phyloP scores from a whole-genome alignment of 352 stramenopile species.

The Phytophthora nicotianae region DNA sequence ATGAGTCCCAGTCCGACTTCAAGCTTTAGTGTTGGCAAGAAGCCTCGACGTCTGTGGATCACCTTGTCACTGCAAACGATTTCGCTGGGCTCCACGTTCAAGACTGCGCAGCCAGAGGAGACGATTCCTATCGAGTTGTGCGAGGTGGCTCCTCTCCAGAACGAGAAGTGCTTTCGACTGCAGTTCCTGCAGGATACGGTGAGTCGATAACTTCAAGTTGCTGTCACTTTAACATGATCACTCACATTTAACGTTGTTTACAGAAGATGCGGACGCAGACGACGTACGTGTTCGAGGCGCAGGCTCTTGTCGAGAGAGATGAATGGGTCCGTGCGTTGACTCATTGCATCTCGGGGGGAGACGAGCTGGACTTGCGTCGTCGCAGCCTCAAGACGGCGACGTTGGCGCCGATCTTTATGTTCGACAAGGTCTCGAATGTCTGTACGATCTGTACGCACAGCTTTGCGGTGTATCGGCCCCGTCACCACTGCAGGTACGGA shows the following conservation, averaged over 20 bases:
- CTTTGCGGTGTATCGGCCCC: conserved; percentile 83
- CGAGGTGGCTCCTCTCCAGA: conserved; percentile 53
- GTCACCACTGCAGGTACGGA: conserved; percentile 82
- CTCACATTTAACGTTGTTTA: conserved; percentile 8
- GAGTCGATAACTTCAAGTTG: conserved; percentile 22
- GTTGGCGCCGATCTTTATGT: conserved; percentile 87
- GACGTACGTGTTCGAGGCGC: conserved; percentile 71
- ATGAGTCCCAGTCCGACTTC: conserved; percentile 14
- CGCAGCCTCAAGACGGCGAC: conserved; percentile 74
- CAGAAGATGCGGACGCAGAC: conserved; percentile 42
- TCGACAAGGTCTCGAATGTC: conserved; percentile 86
- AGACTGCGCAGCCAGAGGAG: conserved; percentile 67
- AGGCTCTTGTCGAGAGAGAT: conserved; percentile 65
- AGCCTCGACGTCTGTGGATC: conserved; percentile 69
- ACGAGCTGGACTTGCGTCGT: conserved; percentile 62
- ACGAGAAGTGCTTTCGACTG: conserved; percentile 61
- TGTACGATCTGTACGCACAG: conserved; percentile 85
- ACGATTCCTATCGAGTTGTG: conserved; percentile 68
- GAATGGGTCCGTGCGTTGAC: conserved; percentile 83
- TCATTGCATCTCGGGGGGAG: conserved; percentile 73
- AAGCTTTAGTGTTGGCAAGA: conserved; percentile 33
- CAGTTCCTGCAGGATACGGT: conserved; percentile 44
- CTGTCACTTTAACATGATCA: conserved; percentile 14
- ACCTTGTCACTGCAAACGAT: conserved; percentile 79
- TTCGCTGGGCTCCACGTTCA: conserved; percentile 72